Evolutionary conservation across 2,329 filamentous ascomycete species (phyloP).

Genomic region (Aspergillus sp.): DNA sequence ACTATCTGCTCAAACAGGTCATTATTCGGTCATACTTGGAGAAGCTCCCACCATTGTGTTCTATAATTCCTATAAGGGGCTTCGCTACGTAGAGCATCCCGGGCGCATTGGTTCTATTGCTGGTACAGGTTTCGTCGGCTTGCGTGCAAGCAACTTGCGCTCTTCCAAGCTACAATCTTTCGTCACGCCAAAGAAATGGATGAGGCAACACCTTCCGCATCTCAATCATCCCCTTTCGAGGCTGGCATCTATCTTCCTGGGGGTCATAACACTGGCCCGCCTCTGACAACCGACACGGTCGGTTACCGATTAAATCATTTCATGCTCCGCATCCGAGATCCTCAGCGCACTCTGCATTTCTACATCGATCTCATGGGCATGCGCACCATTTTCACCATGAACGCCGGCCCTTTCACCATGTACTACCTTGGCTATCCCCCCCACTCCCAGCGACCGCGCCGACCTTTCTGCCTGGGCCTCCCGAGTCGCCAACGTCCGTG

Average conservation of each 20-base stretch:
- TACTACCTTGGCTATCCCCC: slow-evolving; percentile 44
- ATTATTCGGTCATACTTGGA: too few species aligned
- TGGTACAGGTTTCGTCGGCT: too few species aligned
- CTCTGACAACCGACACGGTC: slow-evolving; percentile 36
- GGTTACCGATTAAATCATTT: slow-evolving; percentile 43
- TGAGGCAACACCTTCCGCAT: too few species aligned
- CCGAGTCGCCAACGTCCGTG: slow-evolving; percentile 27
- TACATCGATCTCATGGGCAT: slow-evolving; percentile 44
- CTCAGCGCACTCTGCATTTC: slow-evolving; percentile 38
- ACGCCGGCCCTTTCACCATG: slow-evolving; percentile 43
- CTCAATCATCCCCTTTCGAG: slow-evolving; percentile 18
- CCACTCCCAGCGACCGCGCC: slow-evolving; percentile 28
- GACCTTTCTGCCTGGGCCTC: slow-evolving; percentile 33
- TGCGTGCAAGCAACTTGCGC: too few species aligned
- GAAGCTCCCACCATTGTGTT: too few species aligned
- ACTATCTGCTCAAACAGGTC: too few species aligned
- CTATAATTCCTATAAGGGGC: too few species aligned
- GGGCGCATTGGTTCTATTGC: too few species aligned
- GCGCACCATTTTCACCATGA: slow-evolving; percentile 44
- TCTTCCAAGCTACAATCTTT: too few species aligned
- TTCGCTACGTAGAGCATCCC: too few species aligned
- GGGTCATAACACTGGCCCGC: slow-evolving; percentile 33
- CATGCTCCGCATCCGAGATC: slow-evolving; percentile 41
- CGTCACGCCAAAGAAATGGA: too few species aligned
- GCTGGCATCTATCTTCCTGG: slow-evolving; percentile 33